Evolutionary conservation across 2,329 filamentous ascomycete species (phyloP), one percentile per base, ranked within the genome.

Genomic region (Aureobasidium pullulans): DNA sequence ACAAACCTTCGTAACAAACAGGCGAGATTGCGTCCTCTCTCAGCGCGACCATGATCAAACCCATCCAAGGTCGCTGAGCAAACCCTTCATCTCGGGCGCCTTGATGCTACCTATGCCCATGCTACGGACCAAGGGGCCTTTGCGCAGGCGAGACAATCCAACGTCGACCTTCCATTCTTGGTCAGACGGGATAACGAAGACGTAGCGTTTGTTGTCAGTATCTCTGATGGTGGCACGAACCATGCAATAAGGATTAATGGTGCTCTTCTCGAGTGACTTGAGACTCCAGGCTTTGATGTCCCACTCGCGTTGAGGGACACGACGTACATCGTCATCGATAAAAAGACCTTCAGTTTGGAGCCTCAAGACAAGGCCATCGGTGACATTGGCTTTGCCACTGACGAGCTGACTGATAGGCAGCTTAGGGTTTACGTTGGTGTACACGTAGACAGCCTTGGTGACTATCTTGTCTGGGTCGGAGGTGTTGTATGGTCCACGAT

Each of bases 211-310:
- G 62, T 81, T 81, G 65, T 85, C 82, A 56, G 78, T 74, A 65
- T 86, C 84, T 60, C 82, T 77, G 49, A 84, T 72, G 49, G 75
- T 81, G 13, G 82, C 82, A 56, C 84, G 77, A 59, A 86, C 75
- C 57, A 86, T 73, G 64, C 84, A 29, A 8, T 60, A 19, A 29
- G 15, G 23, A 9, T 56, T 39, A 37, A 48, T 59, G 64, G 52
- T 66, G 64, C 58, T 60, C 23, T 32, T 57, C 43, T 97, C 94
- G 73, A 95, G 85, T 64, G 88, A 78, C 76, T 96, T 96, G 75
- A 99, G 83, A 44, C 91, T 96, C 94, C 94, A 97, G 29, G 93
- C 92, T 74, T 97, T 97, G 70, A 97, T 85, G 72, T 99, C 94
- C 94, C 94, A 99, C 76, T 99, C 94, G 61, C 94, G 85, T 75